Conservation (phyloP, 768 basidiomycete species). For the Mycena maculata region DNA sequence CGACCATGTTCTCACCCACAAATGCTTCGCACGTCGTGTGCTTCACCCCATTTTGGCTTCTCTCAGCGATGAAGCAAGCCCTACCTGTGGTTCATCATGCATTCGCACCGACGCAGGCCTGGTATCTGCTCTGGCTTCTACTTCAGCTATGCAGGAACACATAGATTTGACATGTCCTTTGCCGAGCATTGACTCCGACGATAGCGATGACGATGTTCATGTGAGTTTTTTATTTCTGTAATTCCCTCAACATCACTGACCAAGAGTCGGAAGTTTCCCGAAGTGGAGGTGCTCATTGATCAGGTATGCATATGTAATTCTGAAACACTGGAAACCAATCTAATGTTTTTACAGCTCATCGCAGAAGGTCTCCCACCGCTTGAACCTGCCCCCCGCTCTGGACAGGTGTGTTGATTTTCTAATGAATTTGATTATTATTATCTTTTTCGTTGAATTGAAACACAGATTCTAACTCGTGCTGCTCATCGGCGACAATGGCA, state of each 20-base stretch:
- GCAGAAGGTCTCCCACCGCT: background rate
- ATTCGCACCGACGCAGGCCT: background rate
- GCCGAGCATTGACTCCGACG: background rate
- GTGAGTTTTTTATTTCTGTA: background rate
- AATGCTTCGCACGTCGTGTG: background rate
- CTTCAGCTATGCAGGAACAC: background rate
- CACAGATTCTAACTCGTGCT: conserved; percentile 1
- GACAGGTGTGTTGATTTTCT: background rate
- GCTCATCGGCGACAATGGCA: conserved; percentile 8
- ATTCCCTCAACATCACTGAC: background rate
- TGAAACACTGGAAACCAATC: background rate
- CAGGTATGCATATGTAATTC: background rate
- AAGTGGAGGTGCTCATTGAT: background rate
- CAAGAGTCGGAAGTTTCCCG: background rate
- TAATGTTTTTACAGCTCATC: background rate
- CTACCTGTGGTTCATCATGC: background rate
- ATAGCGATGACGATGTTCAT: conserved; percentile 5
- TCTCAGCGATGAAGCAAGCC: background rate
- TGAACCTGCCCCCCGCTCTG: background rate
- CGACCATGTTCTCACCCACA: background rate
- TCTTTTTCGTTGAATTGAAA: too few species aligned
- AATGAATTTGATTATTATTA: conserved; percentile 16
- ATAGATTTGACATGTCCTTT: background rate
- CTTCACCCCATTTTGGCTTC: background rate
- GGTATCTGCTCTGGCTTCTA: background rate